Evolutionary conservation across 169 alveolate genomes (phyloP).

Genomic region (Plasmodium billcollinsi): DNA sequence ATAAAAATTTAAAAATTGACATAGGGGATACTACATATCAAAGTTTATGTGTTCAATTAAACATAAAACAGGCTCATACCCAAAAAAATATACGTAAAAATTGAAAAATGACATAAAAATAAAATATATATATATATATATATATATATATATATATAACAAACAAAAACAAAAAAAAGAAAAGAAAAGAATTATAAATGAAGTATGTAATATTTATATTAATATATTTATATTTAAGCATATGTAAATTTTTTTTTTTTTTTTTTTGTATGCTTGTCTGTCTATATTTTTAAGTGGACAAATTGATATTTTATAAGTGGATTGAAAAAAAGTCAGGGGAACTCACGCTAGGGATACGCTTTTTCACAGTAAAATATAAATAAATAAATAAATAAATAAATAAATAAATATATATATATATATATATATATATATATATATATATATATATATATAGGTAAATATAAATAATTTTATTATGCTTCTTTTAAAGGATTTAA

Average conservation of each 20-base stretch:
- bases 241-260: neutral
- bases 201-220: neutral
- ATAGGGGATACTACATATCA: slow-evolving; percentile 40
- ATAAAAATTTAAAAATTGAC: slow-evolving; percentile 43
- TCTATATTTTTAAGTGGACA: slow-evolving; percentile 17
- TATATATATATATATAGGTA: neutral
- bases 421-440: slow-evolving; percentile 6
- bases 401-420: slow-evolving; percentile 2
- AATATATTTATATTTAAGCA: neutral
- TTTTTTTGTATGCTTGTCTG: neutral
- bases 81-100: slow-evolving; percentile 65
- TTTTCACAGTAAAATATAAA: slow-evolving; percentile 40
- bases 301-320: slow-evolving; percentile 41
- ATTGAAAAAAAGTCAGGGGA: slow-evolving; percentile 15
- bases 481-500: slow-evolving; percentile 47
- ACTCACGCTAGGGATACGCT: slow-evolving; percentile 33
- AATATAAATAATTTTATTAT: slow-evolving; percentile 2
- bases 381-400: neutral
- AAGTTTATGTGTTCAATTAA: slow-evolving; percentile 42
- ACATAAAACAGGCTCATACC: slow-evolving; percentile 41
- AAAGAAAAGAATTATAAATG: neutral
- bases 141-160: neutral
- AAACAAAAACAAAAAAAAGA: slow-evolving; percentile 4
- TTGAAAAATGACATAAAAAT: slow-evolving; percentile 6
- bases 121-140: neutral